Evolutionary conservation across 345 rosid genomes (phyloP).

Genomic region (Sisymbrium irio): DNA sequence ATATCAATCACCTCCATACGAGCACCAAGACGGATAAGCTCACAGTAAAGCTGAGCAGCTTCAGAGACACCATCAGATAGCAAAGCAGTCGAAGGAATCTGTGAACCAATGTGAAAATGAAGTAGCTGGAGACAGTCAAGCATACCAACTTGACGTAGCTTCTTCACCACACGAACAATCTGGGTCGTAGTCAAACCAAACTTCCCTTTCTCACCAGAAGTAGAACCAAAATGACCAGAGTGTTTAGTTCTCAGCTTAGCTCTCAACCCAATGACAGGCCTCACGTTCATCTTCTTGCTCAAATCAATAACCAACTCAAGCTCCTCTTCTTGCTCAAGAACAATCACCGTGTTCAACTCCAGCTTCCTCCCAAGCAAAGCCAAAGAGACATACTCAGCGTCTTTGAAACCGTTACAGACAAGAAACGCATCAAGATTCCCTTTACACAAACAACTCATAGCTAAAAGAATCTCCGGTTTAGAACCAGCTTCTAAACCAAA

Average conservation of each 20-base stretch:
- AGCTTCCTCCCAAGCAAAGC: slow-evolving; percentile 74
- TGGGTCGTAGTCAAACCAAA: slow-evolving; percentile 79
- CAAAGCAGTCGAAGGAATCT: slow-evolving; percentile 72
- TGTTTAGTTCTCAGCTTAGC: slow-evolving; percentile 91
- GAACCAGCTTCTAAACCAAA: slow-evolving; percentile 96
- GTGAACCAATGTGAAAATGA: slow-evolving; percentile 95
- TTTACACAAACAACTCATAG: slow-evolving; percentile 82
- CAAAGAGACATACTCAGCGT: slow-evolving; percentile 69
- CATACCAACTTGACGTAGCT: slow-evolving; percentile 63
- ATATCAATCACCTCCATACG: slow-evolving; percentile 72
- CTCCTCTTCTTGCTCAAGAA: slow-evolving; percentile 92
- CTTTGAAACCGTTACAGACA: slow-evolving; percentile 90
- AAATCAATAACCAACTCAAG: slow-evolving; percentile 65
- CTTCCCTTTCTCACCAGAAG: slow-evolving; percentile 98
- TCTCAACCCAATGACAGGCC: slow-evolving; percentile 73
- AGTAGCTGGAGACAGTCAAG: slow-evolving; percentile 77
- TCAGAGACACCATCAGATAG: slow-evolving; percentile 73
- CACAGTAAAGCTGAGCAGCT: slow-evolving; percentile 91
- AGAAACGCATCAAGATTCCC: slow-evolving; percentile 69
- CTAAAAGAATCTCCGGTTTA: slow-evolving; percentile 89
- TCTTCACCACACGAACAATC: slow-evolving; percentile 69
- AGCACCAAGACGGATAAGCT: slow-evolving; percentile 86
- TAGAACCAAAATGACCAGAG: slow-evolving; percentile 90
- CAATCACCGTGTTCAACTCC: slow-evolving; percentile 71
- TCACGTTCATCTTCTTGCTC: slow-evolving; percentile 57